phyloP scores from a whole-genome alignment of 768 basidiomycete species.

The Trametes elegans region DNA sequence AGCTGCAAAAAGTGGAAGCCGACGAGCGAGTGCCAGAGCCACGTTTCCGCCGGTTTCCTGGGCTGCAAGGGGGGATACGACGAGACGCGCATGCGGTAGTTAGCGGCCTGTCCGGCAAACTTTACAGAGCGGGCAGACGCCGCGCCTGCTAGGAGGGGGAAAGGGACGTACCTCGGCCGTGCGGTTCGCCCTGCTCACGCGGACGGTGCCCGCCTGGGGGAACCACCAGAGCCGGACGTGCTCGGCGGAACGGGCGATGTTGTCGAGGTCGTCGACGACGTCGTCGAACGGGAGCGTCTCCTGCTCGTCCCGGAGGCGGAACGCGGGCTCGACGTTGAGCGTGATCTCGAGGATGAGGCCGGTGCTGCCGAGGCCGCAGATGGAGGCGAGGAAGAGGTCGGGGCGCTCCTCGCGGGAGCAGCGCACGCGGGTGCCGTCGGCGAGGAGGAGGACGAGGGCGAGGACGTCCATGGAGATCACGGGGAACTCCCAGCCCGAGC shows the following conservation, averaged over 20 bases:
- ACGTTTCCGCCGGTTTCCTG: slow-evolving; percentile 48
- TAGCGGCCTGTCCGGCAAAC: background rate
- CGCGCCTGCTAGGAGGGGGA: too few species aligned
- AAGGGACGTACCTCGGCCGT: slow-evolving; percentile 73
- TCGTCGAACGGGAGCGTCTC: slow-evolving; percentile 60
- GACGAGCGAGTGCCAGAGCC: slow-evolving; percentile 70
- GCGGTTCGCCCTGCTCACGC: slow-evolving; percentile 72
- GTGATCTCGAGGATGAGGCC: slow-evolving; percentile 82
- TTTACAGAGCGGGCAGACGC: slow-evolving; percentile 7
- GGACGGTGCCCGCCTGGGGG: slow-evolving; percentile 70
- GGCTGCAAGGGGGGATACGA: slow-evolving; percentile 38
- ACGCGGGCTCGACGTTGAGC: slow-evolving; percentile 78
- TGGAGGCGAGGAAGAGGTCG: slow-evolving; percentile 85
- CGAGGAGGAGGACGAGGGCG: slow-evolving; percentile 71
- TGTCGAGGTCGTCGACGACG: slow-evolving; percentile 55
- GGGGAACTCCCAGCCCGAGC: slow-evolving; percentile 75
- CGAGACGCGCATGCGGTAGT: background rate
- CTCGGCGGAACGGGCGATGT: slow-evolving; percentile 61
- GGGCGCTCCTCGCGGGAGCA: slow-evolving; percentile 61
- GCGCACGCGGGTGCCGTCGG: slow-evolving; percentile 66
- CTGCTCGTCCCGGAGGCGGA: slow-evolving; percentile 74
- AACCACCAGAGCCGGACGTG: slow-evolving; percentile 98
- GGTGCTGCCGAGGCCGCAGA: slow-evolving; percentile 89
- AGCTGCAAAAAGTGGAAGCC: slow-evolving; percentile 83
- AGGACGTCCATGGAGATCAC: slow-evolving; percentile 82